A percentile compares a stretch with the other conserved stretches of the same genome.
Conservation (phyloP, 805 yeast genomes). For the Candida endomychidarum region DNA sequence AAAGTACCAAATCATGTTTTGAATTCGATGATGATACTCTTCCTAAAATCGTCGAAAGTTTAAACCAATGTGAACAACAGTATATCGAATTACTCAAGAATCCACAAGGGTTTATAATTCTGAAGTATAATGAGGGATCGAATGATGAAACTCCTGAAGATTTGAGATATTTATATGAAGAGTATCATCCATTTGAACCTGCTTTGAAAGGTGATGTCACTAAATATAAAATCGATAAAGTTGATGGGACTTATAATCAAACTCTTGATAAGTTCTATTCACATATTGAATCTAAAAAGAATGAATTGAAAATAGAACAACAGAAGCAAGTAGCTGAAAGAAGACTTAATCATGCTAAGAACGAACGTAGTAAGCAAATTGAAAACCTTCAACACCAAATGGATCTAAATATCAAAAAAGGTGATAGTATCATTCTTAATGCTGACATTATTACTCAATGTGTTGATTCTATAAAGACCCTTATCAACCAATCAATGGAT, state of each 20-base stretch:
- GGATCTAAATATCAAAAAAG: constrained; percentile 61
- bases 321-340: constrained; percentile 75
- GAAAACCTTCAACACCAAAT: constrained; percentile 65
- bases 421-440: constrained; percentile 67
- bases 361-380: constrained; percentile 70
- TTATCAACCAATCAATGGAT: constrained; percentile 84
- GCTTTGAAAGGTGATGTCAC: constrained; percentile 27
- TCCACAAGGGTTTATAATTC: constrained; percentile 55
- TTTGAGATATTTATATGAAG: constrained; percentile 55
- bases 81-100: constrained; percentile 37
- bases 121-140: constrained; percentile 51
- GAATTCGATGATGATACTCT: constrained; percentile 26
- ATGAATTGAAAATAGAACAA: constrained; percentile 69
- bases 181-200: constrained; percentile 70
- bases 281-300: constrained; percentile 77
- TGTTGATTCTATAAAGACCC: constrained; percentile 59
- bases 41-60: constrained; percentile 33
- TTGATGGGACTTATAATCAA: constrained; percentile 58
- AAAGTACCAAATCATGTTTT: constrained; percentile 42
- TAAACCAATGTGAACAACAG: constrained; percentile 48
- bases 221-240: constrained; percentile 30
- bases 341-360: constrained; percentile 70
- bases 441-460: constrained; percentile 74
- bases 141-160: constrained; percentile 29
- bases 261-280: constrained; percentile 85